Conservation (phyloP, 371 early-diverging fungal genomes). For the Apophysomyces variabilis region DNA sequence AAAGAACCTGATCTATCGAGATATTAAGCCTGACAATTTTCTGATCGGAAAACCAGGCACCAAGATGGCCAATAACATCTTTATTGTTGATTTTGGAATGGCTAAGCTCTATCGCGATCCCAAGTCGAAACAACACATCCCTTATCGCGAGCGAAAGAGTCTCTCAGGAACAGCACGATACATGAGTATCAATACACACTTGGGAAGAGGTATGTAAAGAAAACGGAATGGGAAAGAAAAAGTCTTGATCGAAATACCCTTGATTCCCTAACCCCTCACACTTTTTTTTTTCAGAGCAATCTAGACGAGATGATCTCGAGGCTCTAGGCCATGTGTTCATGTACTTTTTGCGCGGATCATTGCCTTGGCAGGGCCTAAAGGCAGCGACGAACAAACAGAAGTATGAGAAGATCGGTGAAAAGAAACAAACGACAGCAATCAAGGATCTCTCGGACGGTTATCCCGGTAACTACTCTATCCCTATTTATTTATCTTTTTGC, state of each 20-base stretch:
- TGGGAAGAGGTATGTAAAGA: slow-evolving; percentile 64
- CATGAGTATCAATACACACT: slow-evolving; percentile 95
- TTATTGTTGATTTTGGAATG: slow-evolving; percentile 95
- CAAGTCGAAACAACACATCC: slow-evolving; percentile 89
- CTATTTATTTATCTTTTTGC: background rate
- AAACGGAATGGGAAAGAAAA: background rate
- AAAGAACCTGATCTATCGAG: slow-evolving; percentile 96
- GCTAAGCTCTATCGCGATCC: slow-evolving; percentile 93
- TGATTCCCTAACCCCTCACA: slow-evolving; percentile 10
- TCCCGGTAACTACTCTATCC: slow-evolving; percentile 59
- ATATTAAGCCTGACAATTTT: slow-evolving; percentile 99
- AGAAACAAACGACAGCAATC: slow-evolving; percentile 93
- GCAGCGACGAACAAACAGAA: slow-evolving; percentile 99
- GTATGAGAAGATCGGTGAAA: slow-evolving; percentile 98
- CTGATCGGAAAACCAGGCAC: slow-evolving; percentile 81
- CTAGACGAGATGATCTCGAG: slow-evolving; percentile 98
- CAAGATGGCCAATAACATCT: slow-evolving; percentile 65
- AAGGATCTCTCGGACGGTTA: slow-evolving; percentile 93
- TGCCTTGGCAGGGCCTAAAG: slow-evolving; percentile 99
- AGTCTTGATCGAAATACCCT: slow-evolving; percentile 10
- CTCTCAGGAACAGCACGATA: slow-evolving; percentile 96
- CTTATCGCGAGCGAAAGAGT: slow-evolving; percentile 86
- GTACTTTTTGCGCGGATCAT: slow-evolving; percentile 97
- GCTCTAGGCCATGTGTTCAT: slow-evolving; percentile 98
- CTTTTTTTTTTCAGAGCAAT: slow-evolving; percentile 74